Conservation (phyloP, 208 protist genomes). For the Leishmania major region DNA sequence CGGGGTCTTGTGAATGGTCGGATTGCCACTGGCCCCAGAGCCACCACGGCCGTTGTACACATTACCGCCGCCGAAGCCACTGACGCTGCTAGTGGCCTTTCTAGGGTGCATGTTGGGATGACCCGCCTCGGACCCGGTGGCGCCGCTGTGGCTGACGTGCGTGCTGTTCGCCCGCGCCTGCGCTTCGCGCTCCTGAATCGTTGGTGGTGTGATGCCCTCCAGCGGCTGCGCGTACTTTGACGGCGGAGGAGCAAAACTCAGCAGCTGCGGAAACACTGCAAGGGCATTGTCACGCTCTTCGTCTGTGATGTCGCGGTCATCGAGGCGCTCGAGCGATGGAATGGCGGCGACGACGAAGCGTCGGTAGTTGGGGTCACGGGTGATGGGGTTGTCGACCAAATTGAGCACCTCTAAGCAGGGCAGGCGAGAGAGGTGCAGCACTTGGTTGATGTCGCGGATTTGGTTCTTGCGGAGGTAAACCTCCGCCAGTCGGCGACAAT, state of each 20-base stretch:
- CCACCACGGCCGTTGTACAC: slow-evolving; percentile 1
- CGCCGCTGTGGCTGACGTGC: neutral
- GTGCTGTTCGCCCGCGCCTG: slow-evolving; percentile 12
- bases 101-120: neutral
- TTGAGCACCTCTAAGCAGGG: slow-evolving; percentile 74
- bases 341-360: slow-evolving; percentile 88
- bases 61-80: neutral
- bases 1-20: slow-evolving; percentile 14
- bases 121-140: neutral
- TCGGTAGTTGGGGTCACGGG: slow-evolving; percentile 86
- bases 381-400: slow-evolving; percentile 87
- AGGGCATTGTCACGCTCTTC: slow-evolving; percentile 70
- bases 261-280: slow-evolving; percentile 77
- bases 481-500: slow-evolving; percentile 68
- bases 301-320: slow-evolving; percentile 74
- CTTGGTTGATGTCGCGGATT: slow-evolving; percentile 85
- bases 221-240: slow-evolving; percentile 67
- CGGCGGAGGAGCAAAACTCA: slow-evolving; percentile 69
- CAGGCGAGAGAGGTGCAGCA: slow-evolving; percentile 82
- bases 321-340: slow-evolving; percentile 63
- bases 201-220: slow-evolving; percentile 32
- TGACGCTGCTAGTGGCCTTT: neutral
- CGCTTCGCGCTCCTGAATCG: slow-evolving; percentile 26
- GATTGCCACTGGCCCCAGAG: slow-evolving; percentile 9
- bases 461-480: slow-evolving; percentile 88